phyloP scores from a whole-genome alignment of 106 monocot species.

The Narthecium ossifragum region DNA sequence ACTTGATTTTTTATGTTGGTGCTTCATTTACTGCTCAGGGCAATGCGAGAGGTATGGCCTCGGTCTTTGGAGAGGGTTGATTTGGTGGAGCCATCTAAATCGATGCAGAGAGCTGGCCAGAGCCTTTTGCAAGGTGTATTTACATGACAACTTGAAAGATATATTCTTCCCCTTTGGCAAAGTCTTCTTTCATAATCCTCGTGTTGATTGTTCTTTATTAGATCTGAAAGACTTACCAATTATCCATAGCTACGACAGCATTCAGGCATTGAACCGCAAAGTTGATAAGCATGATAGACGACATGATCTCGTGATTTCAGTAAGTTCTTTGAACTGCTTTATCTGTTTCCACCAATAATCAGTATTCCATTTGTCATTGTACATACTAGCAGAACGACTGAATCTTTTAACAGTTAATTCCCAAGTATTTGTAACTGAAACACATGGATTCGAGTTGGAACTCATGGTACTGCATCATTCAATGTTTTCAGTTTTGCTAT shows the following conservation, averaged over 20 bases:
- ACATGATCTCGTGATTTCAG: conserved; percentile 88
- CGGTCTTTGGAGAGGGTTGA: conserved; percentile 64
- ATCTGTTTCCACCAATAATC: no score
- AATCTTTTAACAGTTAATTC: no score
- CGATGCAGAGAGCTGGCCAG: conserved; percentile 83
- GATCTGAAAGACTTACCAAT: conserved; percentile 69
- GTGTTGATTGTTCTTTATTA: conserved; percentile 7
- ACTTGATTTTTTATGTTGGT: background rate
- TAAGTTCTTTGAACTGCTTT: no score
- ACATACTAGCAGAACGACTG: no score
- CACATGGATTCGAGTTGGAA: no score
- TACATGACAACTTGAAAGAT: background rate
- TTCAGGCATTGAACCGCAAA: conserved; percentile 68
- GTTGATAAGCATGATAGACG: conserved; percentile 50
- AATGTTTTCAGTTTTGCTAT: no score
- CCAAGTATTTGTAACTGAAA: no score
- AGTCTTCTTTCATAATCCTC: background rate
- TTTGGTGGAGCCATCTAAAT: conserved; percentile 91
- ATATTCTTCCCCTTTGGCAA: background rate
- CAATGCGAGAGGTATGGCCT: conserved; percentile 93
- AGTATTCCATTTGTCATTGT: no score
- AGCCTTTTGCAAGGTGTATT: conserved; percentile 59
- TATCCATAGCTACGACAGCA: conserved; percentile 88
- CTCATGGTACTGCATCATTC: no score
- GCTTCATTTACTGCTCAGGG: conserved; percentile 63